These are phyloP conservation scores for Smallanthus sonchifolius DNA, from an alignment of 129 eudicot genomes.

Conservation along the genomic window DNA sequence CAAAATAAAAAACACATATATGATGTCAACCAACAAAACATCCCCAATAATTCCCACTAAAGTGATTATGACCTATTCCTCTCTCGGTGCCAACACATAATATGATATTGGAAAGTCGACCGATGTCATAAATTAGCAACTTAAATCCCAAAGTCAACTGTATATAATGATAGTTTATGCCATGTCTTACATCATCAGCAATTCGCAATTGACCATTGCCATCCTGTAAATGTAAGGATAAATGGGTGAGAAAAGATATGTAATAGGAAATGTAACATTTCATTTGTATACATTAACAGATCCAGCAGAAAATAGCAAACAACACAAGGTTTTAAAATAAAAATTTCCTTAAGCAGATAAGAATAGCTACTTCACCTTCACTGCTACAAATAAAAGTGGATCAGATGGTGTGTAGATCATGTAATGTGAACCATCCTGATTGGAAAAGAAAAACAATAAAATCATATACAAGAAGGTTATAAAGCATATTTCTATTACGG, in stretches of 20 bases:
- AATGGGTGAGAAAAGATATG: background rate
- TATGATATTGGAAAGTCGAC: background rate
- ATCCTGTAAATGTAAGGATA: constrained; percentile 49
- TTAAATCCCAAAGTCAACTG: background rate
- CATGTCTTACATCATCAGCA: constrained; percentile 84
- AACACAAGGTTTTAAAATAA: background rate
- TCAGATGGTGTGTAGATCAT: constrained; percentile 94
- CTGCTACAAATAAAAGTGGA: constrained; percentile 89
- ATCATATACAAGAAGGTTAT: background rate
- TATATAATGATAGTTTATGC: background rate
- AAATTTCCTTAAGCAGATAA: too few species aligned
- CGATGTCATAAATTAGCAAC: too few species aligned
- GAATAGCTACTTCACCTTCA: constrained; percentile 47
- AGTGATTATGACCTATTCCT: background rate
- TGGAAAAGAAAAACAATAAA: background rate
- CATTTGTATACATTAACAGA: background rate
- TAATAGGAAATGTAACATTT: background rate
- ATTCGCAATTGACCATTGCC: constrained; percentile 63
- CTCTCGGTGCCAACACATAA: background rate
- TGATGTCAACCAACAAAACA: background rate
- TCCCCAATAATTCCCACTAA: background rate
- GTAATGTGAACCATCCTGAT: constrained; percentile 93
- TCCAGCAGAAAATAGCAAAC: background rate
- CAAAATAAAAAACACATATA: background rate
- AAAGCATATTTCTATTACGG: background rate